Evolutionary conservation across 148 eudicot genomes (phyloP), one percentile per base, ranked within the genome.

Genomic region (Amaranthus palmeri): DNA sequence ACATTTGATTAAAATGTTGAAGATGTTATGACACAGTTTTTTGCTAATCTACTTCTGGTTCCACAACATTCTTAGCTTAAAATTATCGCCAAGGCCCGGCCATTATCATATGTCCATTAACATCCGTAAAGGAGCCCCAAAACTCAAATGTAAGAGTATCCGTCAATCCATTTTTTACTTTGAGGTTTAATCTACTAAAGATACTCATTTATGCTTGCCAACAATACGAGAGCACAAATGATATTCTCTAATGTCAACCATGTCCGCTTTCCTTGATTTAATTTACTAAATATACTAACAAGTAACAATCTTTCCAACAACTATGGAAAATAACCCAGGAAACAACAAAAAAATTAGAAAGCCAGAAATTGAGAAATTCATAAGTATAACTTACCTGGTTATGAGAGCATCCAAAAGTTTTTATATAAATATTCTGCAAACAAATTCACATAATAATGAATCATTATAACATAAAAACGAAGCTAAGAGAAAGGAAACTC

Each of bases 381-480:
- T 12, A 57, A 46, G 4, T 10, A 40, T 44, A 11, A 46, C 66
- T 76, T 42, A 87, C 98, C 92, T 91, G 97, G 83, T 91, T 93
- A 82, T 93, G 98, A 6, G 98, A 93, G 76, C 98, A 93, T 10
- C 98, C 98, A 74, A 93, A 93, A 67, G 98, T 93, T 77, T 93
- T 93, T 52, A 93, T 77, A 76, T 81, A 93, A 74, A 93, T 91
- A 7, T 86, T 84, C 98, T 93, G 97, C 85, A 76, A 56, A 46
- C 25, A 57, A 18, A 72, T 13, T 15, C 63, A n/a, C 11, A 54
- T 41, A 58, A 12, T 60, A 11, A 45, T 9, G 8, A 67, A 10
- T 13, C 10, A 41, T 63, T 3, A 51, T 25, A 14, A 57, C 52
- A 25, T 47, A 57, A 51, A 6, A 62, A 51, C 3, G 52, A 73